These are phyloP conservation scores for Penicillium capsulatum DNA, from an alignment of 2,329 filamentous ascomycete species.

Conservation along the genomic window DNA sequence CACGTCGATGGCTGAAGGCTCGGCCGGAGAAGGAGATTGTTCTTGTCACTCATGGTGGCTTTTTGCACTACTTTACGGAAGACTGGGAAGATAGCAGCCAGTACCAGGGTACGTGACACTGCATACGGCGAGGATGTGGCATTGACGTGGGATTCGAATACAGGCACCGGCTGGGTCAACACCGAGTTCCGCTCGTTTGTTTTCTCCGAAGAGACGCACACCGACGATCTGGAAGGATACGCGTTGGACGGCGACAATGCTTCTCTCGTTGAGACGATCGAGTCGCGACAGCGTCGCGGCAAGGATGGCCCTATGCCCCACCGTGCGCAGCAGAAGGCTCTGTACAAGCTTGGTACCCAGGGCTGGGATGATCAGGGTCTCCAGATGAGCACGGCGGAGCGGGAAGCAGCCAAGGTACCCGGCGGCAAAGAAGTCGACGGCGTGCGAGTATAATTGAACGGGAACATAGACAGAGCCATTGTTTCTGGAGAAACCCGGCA, in stretches of 20 bases:
- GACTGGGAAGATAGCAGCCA: conserved; percentile 64
- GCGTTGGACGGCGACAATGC: conserved; percentile 39
- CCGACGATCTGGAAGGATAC: conserved; percentile 43
- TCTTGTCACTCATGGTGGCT: conserved; percentile 76
- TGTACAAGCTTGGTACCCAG: conserved; percentile 39
- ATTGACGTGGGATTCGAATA: neutral
- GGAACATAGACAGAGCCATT: conserved; percentile 2
- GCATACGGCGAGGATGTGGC: neutral
- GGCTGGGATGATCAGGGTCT: conserved; percentile 44
- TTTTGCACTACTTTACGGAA: conserved; percentile 78
- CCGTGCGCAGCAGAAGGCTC: conserved; percentile 36
- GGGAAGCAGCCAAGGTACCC: conserved; percentile 32
- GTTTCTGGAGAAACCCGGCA: neutral
- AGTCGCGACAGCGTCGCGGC: conserved; percentile 41
- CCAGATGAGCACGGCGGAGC: conserved; percentile 36
- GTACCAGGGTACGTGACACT: conserved; percentile 40
- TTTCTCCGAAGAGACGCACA: conserved; percentile 54
- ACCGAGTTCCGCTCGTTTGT: conserved; percentile 67
- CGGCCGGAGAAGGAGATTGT: conserved; percentile 63
- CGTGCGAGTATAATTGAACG: conserved; percentile 22
- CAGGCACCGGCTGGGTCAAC: conserved; percentile 70
- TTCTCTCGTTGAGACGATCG: conserved; percentile 39
- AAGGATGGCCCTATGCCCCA: conserved; percentile 32
- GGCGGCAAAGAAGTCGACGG: conserved; percentile 33
- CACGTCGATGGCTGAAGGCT: conserved; percentile 54